Evolutionary conservation across 495 filamentous ascomycete species (phyloP).

Genomic region (Xylaria telfairii): DNA sequence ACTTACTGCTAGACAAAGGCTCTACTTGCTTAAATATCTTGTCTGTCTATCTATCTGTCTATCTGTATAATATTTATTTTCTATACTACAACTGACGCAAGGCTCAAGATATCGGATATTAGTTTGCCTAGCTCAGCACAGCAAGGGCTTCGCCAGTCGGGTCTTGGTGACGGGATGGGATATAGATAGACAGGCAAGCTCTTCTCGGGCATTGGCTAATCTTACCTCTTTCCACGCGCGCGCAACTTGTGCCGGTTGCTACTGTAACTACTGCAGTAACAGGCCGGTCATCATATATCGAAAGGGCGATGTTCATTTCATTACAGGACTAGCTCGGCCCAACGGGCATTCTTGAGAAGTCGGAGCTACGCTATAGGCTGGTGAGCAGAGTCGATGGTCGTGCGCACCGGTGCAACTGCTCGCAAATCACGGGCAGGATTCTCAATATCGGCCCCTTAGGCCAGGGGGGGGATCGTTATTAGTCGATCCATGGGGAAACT

Average conservation of each 20-base stretch:
- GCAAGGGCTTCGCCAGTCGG: not conserved
- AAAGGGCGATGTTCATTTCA: not conserved
- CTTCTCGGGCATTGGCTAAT: no score
- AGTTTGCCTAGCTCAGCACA: not conserved
- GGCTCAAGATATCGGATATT: not conserved
- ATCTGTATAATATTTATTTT: not conserved
- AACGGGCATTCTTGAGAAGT: not conserved
- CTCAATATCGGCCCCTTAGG: not conserved
- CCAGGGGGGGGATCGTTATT: slow-evolving; percentile 14
- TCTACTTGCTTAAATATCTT: no score
- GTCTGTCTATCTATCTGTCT: not conserved
- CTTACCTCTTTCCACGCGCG: not conserved
- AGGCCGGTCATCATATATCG: not conserved
- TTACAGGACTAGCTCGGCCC: not conserved
- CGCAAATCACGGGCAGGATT: slow-evolving; percentile 7
- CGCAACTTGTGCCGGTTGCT: slow-evolving; percentile 15
- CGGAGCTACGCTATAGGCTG: not conserved
- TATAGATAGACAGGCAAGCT: not conserved
- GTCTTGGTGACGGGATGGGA: not conserved
- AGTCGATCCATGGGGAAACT: slow-evolving; percentile 14
- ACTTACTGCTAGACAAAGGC: not conserved
- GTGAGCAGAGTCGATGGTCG: not conserved
- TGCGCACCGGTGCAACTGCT: not conserved
- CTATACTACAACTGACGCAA: not conserved
- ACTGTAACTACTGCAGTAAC: not conserved